A percentile compares a stretch with the other conserved stretches of the same genome.
Conservation (phyloP, 2,329 filamentous ascomycete genomes). For the Thielaviopsis populi region DNA sequence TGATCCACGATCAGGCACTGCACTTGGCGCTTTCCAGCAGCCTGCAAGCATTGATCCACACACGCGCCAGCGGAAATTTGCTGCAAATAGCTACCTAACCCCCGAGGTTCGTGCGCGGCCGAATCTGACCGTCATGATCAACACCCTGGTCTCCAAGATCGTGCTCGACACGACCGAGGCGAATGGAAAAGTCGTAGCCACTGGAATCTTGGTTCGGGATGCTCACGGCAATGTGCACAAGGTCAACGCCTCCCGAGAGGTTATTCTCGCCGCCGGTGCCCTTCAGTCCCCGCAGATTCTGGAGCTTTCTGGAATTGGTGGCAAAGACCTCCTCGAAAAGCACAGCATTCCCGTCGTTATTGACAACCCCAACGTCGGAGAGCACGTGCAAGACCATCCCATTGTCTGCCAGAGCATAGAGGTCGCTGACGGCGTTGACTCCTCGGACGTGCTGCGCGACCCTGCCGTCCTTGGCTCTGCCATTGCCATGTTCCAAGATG, state of each 20-base stretch:
- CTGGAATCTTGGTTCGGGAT: slow-evolving; percentile 22
- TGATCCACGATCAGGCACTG: slow-evolving; percentile 24
- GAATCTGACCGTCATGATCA: slow-evolving; percentile 23
- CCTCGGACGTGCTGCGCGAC: slow-evolving; percentile 25
- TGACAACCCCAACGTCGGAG: slow-evolving; percentile 41
- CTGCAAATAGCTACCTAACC: slow-evolving; percentile 25
- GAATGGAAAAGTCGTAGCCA: slow-evolving; percentile 22
- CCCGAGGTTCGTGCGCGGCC: slow-evolving; percentile 21
- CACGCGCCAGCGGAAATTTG: slow-evolving; percentile 24
- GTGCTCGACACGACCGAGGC: slow-evolving; percentile 20
- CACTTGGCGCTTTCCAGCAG: slow-evolving; percentile 25
- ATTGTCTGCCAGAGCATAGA: slow-evolving; percentile 27
- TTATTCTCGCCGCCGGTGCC: slow-evolving; percentile 36
- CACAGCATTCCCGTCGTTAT: slow-evolving; percentile 32
- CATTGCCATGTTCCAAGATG: slow-evolving; percentile 25
- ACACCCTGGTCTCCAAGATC: slow-evolving; percentile 25
- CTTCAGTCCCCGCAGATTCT: slow-evolving; percentile 38
- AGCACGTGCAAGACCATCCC: slow-evolving; percentile 40
- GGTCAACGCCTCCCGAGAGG: slow-evolving; percentile 27
- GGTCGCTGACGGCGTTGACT: slow-evolving; percentile 24
- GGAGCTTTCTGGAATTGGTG: slow-evolving; percentile 36
- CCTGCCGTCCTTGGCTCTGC: slow-evolving; percentile 23
- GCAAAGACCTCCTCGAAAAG: slow-evolving; percentile 27
- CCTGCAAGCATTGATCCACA: slow-evolving; percentile 23
- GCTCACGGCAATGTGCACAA: slow-evolving; percentile 15